These are phyloP conservation scores for Chlamydomonas sp. DNA, from an alignment of 139 green algal genomes.

Conservation along the genomic window DNA sequence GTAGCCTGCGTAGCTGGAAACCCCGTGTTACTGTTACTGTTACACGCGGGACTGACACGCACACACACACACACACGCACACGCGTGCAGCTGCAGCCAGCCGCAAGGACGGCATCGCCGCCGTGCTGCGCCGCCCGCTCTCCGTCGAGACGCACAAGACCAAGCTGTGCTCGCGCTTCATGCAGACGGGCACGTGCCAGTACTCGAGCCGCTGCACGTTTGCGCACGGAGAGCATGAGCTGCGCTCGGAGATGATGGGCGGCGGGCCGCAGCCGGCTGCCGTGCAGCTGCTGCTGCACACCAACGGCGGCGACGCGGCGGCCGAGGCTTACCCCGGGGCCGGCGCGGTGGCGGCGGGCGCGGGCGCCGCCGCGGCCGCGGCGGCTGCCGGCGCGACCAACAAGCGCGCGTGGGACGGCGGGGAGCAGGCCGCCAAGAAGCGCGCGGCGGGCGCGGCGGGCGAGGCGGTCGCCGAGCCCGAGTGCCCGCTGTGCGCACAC, in stretches of 20 bases:
- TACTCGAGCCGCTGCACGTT: slow-evolving; percentile 49
- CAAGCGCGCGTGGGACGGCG: slow-evolving; percentile 5
- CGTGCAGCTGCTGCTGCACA: background rate
- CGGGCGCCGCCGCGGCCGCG: background rate
- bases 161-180: slow-evolving; percentile 41
- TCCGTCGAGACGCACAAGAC: slow-evolving; percentile 27
- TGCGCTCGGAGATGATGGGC: background rate
- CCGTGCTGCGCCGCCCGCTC: background rate
- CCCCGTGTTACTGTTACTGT: too few species aligned
- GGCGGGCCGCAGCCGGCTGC: background rate
- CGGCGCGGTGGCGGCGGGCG: background rate
- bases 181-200: slow-evolving; percentile 29
- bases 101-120: background rate
- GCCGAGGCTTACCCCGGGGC: background rate
- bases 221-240: slow-evolving; percentile 27
- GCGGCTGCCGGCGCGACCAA: background rate
- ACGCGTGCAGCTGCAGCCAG: too few species aligned
- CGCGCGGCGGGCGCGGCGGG: background rate
- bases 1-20: background rate
- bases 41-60: too few species aligned
- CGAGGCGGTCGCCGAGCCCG: slow-evolving; percentile 1
- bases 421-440: background rate
- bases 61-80: too few species aligned
- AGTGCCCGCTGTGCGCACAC: slow-evolving; percentile 26
- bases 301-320: background rate